Evolutionary conservation across 306 rosid genomes (phyloP), one percentile per base, ranked within the genome.

Genomic region (Amphicarpaea edgeworthii): DNA sequence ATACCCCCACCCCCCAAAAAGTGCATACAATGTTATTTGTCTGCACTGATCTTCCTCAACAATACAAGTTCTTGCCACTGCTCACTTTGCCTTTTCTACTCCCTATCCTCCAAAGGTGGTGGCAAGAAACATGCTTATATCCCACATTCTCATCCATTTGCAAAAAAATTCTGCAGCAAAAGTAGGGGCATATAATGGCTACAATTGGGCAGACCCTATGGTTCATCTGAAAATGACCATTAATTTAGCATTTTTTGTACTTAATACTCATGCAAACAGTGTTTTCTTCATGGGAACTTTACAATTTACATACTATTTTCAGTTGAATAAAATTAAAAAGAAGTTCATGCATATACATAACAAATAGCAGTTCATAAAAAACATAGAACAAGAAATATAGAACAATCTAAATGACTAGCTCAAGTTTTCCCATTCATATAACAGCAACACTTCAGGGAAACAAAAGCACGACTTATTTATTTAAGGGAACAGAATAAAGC

Each of bases 401-500:
- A 62, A 20, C 21, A 42, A 45, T 20, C 32, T 8, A 58, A 54
- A 46, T 46, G 34, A 64, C 53, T 14, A 21, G 45, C 79, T 12
- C 32, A 23, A 64, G 43, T 70, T 76, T 64, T 40, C 32, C 32
- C 40, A 14, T 54, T 75, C 77, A 70, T 63, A 49, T 54, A 62
- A 53, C 45, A 71, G 14, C 37, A 64, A 64, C 30, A 62, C 28
- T 70, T 68, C 42, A 7, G 67, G 43, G 32, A 60, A 11, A 68
- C 1, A 9, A 61, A 7, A 69, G 7, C 45, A 37, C 19, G 38
- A 26, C 20, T 11, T 20, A 49, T 11, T 24, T 17, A 71, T 9
- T 62, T 75, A 55, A 43, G 51, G 54, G 17, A 68, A 16, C 38
- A 81, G 61, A 40, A 34, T 47, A 74, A 24, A 63, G 74, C 68